Evolutionary conservation across 2,329 filamentous ascomycete species (phyloP).

Genomic region (Alternaria triticimaculans): DNA sequence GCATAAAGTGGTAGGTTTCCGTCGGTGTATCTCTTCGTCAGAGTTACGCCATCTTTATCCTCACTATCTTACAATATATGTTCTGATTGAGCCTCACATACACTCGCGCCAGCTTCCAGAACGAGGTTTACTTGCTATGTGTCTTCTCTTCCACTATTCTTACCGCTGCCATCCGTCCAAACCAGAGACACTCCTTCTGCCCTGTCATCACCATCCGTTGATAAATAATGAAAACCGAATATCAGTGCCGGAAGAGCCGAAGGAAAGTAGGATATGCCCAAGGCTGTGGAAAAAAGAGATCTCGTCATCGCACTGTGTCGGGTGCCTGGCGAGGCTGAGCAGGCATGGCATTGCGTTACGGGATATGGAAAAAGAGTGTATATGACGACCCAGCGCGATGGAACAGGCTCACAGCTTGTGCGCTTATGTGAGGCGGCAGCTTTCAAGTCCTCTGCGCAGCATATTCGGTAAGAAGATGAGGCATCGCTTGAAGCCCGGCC

Average conservation of each 20-base stretch:
- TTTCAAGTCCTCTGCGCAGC: not conserved
- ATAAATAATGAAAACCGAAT: not conserved
- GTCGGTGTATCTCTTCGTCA: not conserved
- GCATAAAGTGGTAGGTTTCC: not conserved
- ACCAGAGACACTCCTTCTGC: slow-evolving; percentile 24
- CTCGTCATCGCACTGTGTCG: slow-evolving; percentile 22
- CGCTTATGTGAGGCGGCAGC: not conserved
- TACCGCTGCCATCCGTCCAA: slow-evolving; percentile 22
- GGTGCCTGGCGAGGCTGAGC: slow-evolving; percentile 13
- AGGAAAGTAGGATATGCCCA: slow-evolving; percentile 13
- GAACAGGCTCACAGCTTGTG: not conserved
- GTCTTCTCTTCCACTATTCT: slow-evolving; percentile 24
- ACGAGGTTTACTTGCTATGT: slow-evolving; percentile 11
- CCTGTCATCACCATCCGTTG: slow-evolving; percentile 15
- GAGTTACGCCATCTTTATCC: not conserved
- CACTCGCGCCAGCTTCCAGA: not conserved
- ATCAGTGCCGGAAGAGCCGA: slow-evolving; percentile 9
- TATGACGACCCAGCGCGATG: not conserved
- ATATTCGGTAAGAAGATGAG: not conserved
- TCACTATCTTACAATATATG: not conserved
- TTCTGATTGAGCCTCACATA: not conserved
- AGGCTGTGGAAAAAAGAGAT: slow-evolving; percentile 26
- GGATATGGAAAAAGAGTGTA: not conserved
- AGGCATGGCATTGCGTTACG: not conserved
- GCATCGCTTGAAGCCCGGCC: not conserved